A percentile compares a stretch with the other conserved stretches of the same genome.
These are phyloP conservation scores for Tulasnella sp. DNA, from an alignment of 768 basidiomycete genomes.

Conservation along the genomic window DNA sequence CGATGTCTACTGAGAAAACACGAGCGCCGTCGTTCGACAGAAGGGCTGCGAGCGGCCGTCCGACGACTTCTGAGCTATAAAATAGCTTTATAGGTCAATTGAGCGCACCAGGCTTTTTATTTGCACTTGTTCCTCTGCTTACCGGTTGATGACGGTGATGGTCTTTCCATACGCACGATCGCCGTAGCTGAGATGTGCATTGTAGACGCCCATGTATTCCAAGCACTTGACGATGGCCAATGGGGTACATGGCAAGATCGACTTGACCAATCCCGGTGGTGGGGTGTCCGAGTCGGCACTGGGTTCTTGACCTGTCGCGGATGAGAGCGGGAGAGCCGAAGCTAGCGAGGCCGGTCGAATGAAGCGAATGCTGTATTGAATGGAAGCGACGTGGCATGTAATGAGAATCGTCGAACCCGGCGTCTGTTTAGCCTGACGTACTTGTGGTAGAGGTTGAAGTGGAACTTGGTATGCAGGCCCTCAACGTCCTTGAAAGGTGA, in stretches of 20 bases:
- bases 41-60: constrained; percentile 89
- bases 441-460: constrained; percentile 94
- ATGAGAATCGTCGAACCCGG: background rate
- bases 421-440: constrained; percentile 30
- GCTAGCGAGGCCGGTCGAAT: constrained; percentile 65
- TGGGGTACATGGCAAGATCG: constrained; percentile 94
- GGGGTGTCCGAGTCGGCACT: constrained; percentile 38
- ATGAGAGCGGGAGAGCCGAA: constrained; percentile 22
- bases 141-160: constrained; percentile 92
- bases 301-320: background rate
- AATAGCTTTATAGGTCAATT: too few relatives aligned
- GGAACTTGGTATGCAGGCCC: constrained; percentile 91
- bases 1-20: constrained; percentile 91
- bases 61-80: constrained; percentile 89
- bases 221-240: constrained; percentile 93
- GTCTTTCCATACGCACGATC: constrained; percentile 91
- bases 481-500: constrained; percentile 97
- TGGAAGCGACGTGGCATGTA: background rate
- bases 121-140: constrained; percentile 19
- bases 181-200: constrained; percentile 82
- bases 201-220: constrained; percentile 87
- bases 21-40: constrained; percentile 94
- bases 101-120: too few relatives aligned
- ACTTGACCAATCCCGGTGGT: constrained; percentile 83
- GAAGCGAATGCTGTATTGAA: constrained; percentile 67